These are phyloP conservation scores for Centrapalus pauciflorus DNA, from an alignment of 129 eudicot genomes.

Conservation along the genomic window DNA sequence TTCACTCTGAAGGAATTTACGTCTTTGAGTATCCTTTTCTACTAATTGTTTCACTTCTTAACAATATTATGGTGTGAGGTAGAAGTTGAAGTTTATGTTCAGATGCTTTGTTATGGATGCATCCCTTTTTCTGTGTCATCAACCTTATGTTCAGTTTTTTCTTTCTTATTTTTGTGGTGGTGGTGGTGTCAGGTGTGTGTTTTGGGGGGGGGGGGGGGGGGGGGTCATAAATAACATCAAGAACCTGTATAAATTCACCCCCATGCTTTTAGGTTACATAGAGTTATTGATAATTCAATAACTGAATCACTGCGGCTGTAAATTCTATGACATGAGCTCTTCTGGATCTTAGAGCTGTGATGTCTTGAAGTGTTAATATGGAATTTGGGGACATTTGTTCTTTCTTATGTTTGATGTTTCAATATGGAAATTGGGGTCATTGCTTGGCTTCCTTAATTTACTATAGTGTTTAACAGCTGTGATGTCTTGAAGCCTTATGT, in stretches of 20 bases:
- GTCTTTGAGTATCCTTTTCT: constrained; percentile 81
- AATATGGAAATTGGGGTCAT: background rate
- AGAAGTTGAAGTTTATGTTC: background rate
- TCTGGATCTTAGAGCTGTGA: too few relatives aligned
- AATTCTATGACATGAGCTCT: background rate
- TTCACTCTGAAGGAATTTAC: constrained; percentile 92
- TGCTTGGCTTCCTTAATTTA: constrained; percentile 42
- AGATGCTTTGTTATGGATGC: background rate
- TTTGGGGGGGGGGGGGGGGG: too few relatives aligned
- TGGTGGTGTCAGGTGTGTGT: too few relatives aligned
- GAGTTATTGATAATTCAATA: background rate
- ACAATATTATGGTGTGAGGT: too few relatives aligned
- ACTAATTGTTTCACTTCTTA: background rate
- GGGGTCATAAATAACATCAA: background rate
- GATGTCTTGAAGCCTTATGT: constrained; percentile 80
- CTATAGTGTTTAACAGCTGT: constrained; percentile 69
- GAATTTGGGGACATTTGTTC: background rate
- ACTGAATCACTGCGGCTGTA: background rate
- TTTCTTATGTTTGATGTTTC: too few relatives aligned
- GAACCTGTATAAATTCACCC: background rate
- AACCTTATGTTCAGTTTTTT: background rate
- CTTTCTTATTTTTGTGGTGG: too few relatives aligned
- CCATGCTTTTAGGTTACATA: background rate
- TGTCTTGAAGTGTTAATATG: too few relatives aligned
- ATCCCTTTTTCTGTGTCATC: background rate